These are phyloP conservation scores for Schwanniomyces etchellsii DNA, from an alignment of 1,139 yeast genomes.

Conservation along the genomic window DNA sequence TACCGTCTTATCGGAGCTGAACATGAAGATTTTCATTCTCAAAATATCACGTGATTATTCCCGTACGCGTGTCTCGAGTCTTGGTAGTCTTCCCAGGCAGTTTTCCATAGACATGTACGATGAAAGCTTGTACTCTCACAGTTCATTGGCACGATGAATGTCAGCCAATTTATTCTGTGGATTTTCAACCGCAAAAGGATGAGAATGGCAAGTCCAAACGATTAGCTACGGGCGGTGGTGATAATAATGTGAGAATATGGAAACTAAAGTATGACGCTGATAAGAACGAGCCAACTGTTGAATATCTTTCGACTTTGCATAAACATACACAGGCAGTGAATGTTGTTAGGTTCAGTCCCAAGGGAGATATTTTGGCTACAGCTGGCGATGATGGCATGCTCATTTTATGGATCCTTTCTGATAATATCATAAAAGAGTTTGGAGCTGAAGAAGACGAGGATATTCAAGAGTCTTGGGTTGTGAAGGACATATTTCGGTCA, in stretches of 20 bases:
- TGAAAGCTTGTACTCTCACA: conserved; percentile 59
- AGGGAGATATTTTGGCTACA: conserved; percentile 66
- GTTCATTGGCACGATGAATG: conserved; percentile 81
- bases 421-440: conserved; percentile 48
- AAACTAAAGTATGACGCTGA: conserved; percentile 11
- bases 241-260: conserved; percentile 79
- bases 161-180: conserved; percentile 78
- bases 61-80: too few relatives aligned
- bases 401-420: conserved; percentile 68
- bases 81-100: too few relatives aligned
- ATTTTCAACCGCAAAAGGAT: conserved; percentile 56
- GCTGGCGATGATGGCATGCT: conserved; percentile 95
- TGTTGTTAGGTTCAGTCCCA: conserved; percentile 73
- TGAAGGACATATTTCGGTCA: conserved; percentile 50
- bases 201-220: conserved; percentile 27
- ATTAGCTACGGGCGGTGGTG: conserved; percentile 92
- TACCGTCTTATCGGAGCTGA: too few relatives aligned
- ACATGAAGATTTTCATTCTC: too few relatives aligned
- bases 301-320: conserved; percentile 68
- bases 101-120: conserved; percentile 13
- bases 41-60: too few relatives aligned
- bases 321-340: conserved; percentile 96
- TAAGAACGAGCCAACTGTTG: conserved; percentile 13
- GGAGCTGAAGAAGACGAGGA: conserved; percentile 52
- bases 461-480: conserved; percentile 67